Percentiles rank a stretch among this genome's conserved stretches.
Conservation (phyloP, 2,329 filamentous ascomycete genomes). For the Parastagonospora nodorum region DNA sequence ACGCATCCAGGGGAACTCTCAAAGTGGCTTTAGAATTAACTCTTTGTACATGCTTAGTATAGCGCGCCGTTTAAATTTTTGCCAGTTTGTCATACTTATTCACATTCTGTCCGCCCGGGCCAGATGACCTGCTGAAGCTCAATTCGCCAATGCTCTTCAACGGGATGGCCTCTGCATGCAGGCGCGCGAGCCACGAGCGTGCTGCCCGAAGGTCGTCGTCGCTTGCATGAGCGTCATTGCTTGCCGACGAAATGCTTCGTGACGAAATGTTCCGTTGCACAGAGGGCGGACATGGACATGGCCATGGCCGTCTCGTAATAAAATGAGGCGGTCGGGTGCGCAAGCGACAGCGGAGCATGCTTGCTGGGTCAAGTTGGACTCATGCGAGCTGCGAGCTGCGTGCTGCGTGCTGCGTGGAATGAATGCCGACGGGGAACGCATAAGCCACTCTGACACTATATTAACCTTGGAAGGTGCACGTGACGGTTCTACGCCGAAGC, state of each 20-base stretch:
- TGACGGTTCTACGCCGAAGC: neutral
- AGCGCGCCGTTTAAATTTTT: constrained; percentile 19
- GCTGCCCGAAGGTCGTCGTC: constrained; percentile 49
- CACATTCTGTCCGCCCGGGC: constrained; percentile 70
- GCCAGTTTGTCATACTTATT: constrained; percentile 60
- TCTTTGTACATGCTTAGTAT: constrained; percentile 54
- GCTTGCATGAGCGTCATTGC: constrained; percentile 10
- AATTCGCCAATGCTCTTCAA: constrained; percentile 59
- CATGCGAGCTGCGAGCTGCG: neutral
- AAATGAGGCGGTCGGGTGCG: constrained; percentile 4
- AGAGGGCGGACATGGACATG: constrained; percentile 4
- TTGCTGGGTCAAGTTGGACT: neutral
- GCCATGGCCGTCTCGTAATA: constrained; percentile 2
- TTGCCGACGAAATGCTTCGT: constrained; percentile 11
- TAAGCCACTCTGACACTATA: neutral
- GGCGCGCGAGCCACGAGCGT: constrained; percentile 61
- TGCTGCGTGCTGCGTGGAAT: too few species aligned
- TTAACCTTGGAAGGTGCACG: neutral
- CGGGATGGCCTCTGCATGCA: constrained; percentile 61
- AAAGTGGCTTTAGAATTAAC: constrained; percentile 71
- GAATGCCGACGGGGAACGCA: too few species aligned
- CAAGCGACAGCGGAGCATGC: constrained; percentile 6
- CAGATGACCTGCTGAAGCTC: constrained; percentile 67
- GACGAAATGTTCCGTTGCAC: constrained; percentile 10
- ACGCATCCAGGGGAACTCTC: constrained; percentile 57